phyloP scores from a whole-genome alignment of 345 rosid species.

The Turnera subulata region DNA sequence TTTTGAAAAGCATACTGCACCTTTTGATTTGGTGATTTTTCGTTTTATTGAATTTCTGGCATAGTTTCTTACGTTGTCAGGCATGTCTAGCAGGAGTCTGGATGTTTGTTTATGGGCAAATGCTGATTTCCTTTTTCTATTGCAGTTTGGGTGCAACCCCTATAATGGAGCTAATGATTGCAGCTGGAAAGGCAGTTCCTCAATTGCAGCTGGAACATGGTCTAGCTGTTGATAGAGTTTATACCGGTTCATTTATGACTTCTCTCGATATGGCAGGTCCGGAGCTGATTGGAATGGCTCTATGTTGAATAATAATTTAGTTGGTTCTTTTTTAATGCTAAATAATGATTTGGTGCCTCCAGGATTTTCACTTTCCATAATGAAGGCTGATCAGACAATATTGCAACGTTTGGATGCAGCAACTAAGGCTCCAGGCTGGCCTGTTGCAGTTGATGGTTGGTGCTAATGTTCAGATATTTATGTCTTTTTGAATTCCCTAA shows the following conservation, averaged over 20 bases:
- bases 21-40: background rate
- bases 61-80: background rate
- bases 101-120: background rate
- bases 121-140: slow-evolving; percentile 6
- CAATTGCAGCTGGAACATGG: slow-evolving; percentile 91
- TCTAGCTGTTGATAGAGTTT: slow-evolving; percentile 95
- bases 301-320: background rate
- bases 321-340: slow-evolving; percentile 8
- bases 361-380: slow-evolving; percentile 93
- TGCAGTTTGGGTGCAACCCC: slow-evolving; percentile 93
- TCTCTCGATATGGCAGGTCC: slow-evolving; percentile 99
- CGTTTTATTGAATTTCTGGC: background rate
- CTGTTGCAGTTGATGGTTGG: slow-evolving; percentile 81
- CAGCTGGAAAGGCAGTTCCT: slow-evolving; percentile 87
- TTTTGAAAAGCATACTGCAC: no score
- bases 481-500: slow-evolving; percentile 3
- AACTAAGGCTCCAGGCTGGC: slow-evolving; percentile 97
- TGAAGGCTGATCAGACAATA: slow-evolving; percentile 73
- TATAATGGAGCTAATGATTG: slow-evolving; percentile 90
- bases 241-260: slow-evolving; percentile 94
- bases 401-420: slow-evolving; percentile 77
- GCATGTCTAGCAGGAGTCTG: background rate
- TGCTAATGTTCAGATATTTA: slow-evolving; percentile 15
- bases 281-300: slow-evolving; percentile 22
- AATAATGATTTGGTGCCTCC: slow-evolving; percentile 17